phyloP scores from a whole-genome alignment of 257 asterid species.

The Penstemon barbatus region DNA sequence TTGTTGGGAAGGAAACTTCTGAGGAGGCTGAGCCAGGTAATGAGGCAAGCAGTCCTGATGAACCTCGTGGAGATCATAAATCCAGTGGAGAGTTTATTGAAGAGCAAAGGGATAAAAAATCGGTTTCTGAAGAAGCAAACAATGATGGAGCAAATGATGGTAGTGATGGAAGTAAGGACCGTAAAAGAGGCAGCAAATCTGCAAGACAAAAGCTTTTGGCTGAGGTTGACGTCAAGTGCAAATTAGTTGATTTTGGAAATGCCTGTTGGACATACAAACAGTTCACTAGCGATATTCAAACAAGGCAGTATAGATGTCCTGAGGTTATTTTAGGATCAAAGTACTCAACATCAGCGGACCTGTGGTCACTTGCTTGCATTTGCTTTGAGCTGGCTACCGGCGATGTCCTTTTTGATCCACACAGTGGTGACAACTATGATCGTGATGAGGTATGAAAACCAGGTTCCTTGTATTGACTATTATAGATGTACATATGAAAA shows the following conservation, averaged over 20 bases:
- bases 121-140: slow-evolving; percentile 38
- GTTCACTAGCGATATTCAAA: slow-evolving; percentile 90
- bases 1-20: slow-evolving; percentile 47
- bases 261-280: slow-evolving; percentile 97
- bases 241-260: slow-evolving; percentile 95
- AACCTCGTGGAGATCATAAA: slow-evolving; percentile 47
- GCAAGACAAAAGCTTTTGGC: slow-evolving; percentile 70
- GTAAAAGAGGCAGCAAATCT: slow-evolving; percentile 72
- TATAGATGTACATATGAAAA: neutral
- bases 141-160: slow-evolving; percentile 40
- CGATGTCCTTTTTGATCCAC: slow-evolving; percentile 96
- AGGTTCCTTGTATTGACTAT: neutral
- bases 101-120: slow-evolving; percentile 31
- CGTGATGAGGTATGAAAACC: slow-evolving; percentile 77
- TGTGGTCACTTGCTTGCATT: slow-evolving; percentile 98
- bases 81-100: slow-evolving; percentile 40
- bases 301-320: slow-evolving; percentile 95
- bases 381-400: slow-evolving; percentile 98
- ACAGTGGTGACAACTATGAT: slow-evolving; percentile 82
- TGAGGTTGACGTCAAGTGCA: slow-evolving; percentile 85
- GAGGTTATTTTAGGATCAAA: slow-evolving; percentile 93
- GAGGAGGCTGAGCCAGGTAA: slow-evolving; percentile 55
- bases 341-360: slow-evolving; percentile 93
- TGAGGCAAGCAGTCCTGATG: slow-evolving; percentile 65
- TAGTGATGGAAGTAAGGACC: slow-evolving; percentile 46